Percentiles rank a stretch among this genome's conserved stretches.
phyloP scores from a whole-genome alignment of 2,329 filamentous ascomycete genomes.

The Grosmannia huntii region DNA sequence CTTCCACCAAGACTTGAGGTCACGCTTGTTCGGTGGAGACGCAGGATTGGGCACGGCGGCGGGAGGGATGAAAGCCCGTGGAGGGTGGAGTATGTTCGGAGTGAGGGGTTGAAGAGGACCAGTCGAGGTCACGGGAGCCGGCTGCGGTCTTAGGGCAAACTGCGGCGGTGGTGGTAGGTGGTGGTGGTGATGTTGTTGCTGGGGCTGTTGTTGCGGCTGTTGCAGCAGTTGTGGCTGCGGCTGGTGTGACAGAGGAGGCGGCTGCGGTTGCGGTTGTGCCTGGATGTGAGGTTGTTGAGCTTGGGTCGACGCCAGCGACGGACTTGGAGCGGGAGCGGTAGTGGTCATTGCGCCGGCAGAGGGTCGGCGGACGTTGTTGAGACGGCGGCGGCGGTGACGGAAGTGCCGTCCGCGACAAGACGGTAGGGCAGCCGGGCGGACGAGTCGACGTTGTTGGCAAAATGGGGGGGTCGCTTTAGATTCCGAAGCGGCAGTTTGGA shows the following conservation, averaged over 20 bases:
- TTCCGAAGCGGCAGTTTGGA: not conserved
- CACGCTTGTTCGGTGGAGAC: conserved; percentile 72
- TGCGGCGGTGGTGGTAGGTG: not conserved
- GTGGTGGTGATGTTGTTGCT: not conserved
- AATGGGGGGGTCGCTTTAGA: not conserved
- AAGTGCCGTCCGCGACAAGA: not conserved
- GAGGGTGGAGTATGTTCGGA: conserved; percentile 5
- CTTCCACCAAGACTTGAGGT: conserved; percentile 95
- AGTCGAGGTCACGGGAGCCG: not conserved
- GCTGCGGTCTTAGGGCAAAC: not conserved
- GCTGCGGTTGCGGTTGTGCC: conserved; percentile 3
- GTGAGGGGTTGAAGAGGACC: conserved; percentile 4
- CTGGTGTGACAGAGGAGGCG: conserved; percentile 4
- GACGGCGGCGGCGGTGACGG: not conserved
- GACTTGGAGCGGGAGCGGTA: not conserved
- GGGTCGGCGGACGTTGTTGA: not conserved
- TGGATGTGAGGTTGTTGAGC: not conserved
- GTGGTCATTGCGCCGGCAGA: conserved; percentile 3
- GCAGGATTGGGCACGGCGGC: conserved; percentile 27
- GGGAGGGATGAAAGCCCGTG: not conserved
- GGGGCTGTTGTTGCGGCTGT: not conserved
- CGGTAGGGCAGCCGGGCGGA: not conserved
- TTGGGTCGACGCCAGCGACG: not conserved
- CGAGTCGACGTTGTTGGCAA: not conserved
- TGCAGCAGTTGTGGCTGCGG: not conserved